phyloP scores from a whole-genome alignment of 73 alveolate species.

The Durusdinium trenchii region DNA sequence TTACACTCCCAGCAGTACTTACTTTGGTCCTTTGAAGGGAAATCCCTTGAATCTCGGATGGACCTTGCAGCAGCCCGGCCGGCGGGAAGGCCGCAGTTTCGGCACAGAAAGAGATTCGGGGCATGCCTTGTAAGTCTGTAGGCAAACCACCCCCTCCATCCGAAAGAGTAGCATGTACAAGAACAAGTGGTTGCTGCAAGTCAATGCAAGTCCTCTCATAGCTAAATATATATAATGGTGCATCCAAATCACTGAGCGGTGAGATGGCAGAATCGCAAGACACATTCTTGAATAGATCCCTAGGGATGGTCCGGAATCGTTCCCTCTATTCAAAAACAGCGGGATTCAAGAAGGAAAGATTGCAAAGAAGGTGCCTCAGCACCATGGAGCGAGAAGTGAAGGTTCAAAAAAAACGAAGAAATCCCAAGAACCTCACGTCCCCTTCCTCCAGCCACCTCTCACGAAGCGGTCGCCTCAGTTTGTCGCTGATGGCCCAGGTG shows the following conservation, averaged over 20 bases:
- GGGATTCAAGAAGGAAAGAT: neutral
- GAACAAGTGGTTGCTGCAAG: too few species aligned
- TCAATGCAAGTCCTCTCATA: too few species aligned
- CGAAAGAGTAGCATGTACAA: too few species aligned
- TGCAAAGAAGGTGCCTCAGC: neutral
- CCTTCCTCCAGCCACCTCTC: neutral
- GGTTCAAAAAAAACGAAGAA: neutral
- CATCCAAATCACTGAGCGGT: too few species aligned
- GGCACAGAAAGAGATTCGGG: too few species aligned
- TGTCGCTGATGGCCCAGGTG: constrained; percentile 75
- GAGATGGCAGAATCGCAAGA: too few species aligned
- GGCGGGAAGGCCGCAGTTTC: too few species aligned
- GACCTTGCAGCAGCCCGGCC: neutral
- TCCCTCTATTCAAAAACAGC: neutral
- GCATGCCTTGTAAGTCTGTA: too few species aligned
- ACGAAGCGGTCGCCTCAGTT: constrained; percentile 16
- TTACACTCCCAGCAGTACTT: neutral
- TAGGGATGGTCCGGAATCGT: neutral
- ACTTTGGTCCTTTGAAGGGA: neutral
- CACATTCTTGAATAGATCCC: neutral
- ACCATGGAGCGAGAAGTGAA: neutral
- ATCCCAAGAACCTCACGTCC: neutral
- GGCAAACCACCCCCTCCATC: too few species aligned
- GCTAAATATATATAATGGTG: too few species aligned
- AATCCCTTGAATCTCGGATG: neutral